These are phyloP conservation scores for Lactifluus rugatus DNA, from an alignment of 768 basidiomycete genomes.

Conservation along the genomic window DNA sequence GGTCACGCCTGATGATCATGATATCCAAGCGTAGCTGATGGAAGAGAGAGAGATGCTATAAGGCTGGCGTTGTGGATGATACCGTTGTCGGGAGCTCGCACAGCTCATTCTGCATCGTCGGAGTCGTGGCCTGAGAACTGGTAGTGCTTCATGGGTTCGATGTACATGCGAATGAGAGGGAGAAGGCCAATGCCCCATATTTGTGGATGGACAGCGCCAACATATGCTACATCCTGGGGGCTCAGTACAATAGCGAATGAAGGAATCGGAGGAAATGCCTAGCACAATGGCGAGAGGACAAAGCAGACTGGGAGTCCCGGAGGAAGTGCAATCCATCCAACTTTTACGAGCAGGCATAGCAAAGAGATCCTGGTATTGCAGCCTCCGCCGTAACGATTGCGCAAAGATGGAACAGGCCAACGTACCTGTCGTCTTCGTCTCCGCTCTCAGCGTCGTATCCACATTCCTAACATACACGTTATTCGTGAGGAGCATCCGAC, in stretches of 20 bases:
- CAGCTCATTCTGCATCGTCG: slow-evolving; percentile 21
- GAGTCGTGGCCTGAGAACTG: slow-evolving; percentile 4
- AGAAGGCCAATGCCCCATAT: slow-evolving; percentile 4
- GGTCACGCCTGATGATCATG: slow-evolving; percentile 24
- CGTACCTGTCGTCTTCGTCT: background rate
- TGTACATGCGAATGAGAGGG: background rate
- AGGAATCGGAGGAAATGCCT: too few species aligned
- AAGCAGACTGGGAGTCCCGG: background rate
- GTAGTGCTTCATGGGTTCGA: slow-evolving; percentile 5
- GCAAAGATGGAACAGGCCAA: background rate
- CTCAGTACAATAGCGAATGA: background rate
- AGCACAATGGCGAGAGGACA: background rate
- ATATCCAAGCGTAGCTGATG: slow-evolving; percentile 35
- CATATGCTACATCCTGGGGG: background rate
- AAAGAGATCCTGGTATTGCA: too few species aligned
- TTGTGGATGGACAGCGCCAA: background rate
- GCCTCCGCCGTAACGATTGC: too few species aligned
- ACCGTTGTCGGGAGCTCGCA: slow-evolving; percentile 23
- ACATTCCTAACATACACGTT: background rate
- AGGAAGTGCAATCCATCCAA: background rate
- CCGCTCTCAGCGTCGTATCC: background rate
- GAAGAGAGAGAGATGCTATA: slow-evolving; percentile 31
- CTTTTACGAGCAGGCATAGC: background rate
- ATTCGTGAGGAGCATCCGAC: background rate
- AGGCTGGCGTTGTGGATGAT: slow-evolving; percentile 23